Conservation (phyloP, 352 stramenopile genomes). For the Globisporangium irregulare region DNA sequence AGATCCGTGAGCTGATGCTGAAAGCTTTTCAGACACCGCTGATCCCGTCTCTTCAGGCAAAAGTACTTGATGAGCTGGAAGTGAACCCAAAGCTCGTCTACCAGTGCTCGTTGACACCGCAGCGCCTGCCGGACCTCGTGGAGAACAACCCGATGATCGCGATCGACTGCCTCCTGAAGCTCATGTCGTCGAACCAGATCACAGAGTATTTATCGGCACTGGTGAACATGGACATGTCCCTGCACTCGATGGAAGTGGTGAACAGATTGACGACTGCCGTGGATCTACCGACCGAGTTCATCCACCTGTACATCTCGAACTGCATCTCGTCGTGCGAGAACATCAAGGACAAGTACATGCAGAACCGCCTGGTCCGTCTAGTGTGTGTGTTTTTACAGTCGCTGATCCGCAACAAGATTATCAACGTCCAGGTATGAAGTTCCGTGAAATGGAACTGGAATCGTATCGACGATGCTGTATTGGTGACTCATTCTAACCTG, state of each 20-base stretch:
- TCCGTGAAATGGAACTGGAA: not conserved
- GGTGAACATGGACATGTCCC: constrained; percentile 98
- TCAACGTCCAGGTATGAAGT: constrained; percentile 92
- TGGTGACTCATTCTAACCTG: not conserved
- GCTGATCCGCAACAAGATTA: constrained; percentile 98
- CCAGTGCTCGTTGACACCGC: constrained; percentile 90
- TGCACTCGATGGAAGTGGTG: constrained; percentile 98
- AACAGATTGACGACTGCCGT: constrained; percentile 92
- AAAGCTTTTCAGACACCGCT: constrained; percentile 89
- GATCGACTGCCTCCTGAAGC: constrained; percentile 94
- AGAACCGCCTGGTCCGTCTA: constrained; percentile 96
- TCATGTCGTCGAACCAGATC: constrained; percentile 89
- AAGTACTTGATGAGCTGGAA: constrained; percentile 87
- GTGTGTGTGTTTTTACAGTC: constrained; percentile 99
- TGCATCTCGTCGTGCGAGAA: constrained; percentile 98
- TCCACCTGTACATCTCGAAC: constrained; percentile 98
- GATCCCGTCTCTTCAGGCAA: constrained; percentile 87
- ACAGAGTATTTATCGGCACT: constrained; percentile 97
- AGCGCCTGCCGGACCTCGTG: constrained; percentile 94
- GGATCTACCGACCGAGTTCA: constrained; percentile 95
- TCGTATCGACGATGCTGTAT: not conserved
- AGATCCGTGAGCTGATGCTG: constrained; percentile 88
- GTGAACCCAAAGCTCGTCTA: constrained; percentile 89
- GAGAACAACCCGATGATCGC: constrained; percentile 98
- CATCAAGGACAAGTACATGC: constrained; percentile 98